phyloP scores from a whole-genome alignment of 2,329 filamentous ascomycete genomes.

The Aspergillus hiratsukae region DNA sequence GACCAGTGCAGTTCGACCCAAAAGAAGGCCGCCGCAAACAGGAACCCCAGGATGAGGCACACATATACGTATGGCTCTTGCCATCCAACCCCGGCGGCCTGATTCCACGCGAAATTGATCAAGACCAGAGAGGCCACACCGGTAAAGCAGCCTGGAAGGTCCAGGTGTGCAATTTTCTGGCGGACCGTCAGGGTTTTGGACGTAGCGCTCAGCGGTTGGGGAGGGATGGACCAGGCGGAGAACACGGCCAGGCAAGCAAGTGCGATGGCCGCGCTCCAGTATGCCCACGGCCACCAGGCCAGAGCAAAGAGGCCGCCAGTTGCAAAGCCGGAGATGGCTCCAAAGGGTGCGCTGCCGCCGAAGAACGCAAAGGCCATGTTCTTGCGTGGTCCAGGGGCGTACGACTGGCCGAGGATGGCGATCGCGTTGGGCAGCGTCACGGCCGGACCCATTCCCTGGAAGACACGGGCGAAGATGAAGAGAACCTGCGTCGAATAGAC shows the following conservation, averaged over 20 bases:
- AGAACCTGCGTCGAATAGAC: slow-evolving; percentile 36
- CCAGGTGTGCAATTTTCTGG: slow-evolving; percentile 21
- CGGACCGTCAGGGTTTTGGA: slow-evolving; percentile 1
- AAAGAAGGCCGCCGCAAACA: slow-evolving; percentile 52
- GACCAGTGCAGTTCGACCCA: slow-evolving; percentile 44
- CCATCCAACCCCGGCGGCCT: slow-evolving; percentile 57
- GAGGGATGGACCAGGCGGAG: slow-evolving; percentile 21
- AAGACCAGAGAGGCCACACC: slow-evolving; percentile 55
- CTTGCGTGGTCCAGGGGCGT: slow-evolving; percentile 52
- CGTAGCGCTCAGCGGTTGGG: neutral
- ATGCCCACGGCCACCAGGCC: slow-evolving; percentile 49
- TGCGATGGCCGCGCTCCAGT: slow-evolving; percentile 35
- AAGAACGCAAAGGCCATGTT: slow-evolving; percentile 54
- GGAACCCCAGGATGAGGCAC: slow-evolving; percentile 51
- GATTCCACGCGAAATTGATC: slow-evolving; percentile 63
- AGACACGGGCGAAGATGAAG: slow-evolving; percentile 46
- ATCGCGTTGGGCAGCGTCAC: slow-evolving; percentile 59
- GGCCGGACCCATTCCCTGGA: slow-evolving; percentile 55
- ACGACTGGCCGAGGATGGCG: slow-evolving; percentile 56
- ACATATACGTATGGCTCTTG: slow-evolving; percentile 49
- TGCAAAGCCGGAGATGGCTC: slow-evolving; percentile 35
- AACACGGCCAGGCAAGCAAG: slow-evolving; percentile 28
- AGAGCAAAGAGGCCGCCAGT: slow-evolving; percentile 36
- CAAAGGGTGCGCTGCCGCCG: slow-evolving; percentile 43
- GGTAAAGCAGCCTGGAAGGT: slow-evolving; percentile 35